Conservation (phyloP, 495 filamentous ascomycete genomes). For the Talaromyces nanjingensis region DNA sequence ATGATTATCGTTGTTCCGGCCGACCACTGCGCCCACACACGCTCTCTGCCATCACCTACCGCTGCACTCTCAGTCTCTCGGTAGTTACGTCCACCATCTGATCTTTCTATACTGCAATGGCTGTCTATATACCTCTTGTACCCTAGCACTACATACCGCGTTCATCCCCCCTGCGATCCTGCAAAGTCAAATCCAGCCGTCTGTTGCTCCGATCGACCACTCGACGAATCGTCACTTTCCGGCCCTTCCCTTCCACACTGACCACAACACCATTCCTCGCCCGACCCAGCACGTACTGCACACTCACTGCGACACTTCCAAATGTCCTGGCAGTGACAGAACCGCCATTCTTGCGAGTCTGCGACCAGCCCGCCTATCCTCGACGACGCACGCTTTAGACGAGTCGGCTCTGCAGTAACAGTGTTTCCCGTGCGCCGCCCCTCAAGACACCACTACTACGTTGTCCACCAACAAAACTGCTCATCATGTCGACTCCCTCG, state of each 20-base stretch:
- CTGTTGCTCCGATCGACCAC: constrained; percentile 11
- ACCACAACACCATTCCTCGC: neutral
- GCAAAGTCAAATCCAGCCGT: constrained; percentile 5
- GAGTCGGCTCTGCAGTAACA: neutral
- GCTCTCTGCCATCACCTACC: constrained; percentile 1
- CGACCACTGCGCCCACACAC: neutral
- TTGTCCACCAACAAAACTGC: constrained; percentile 11
- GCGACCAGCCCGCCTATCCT: neutral
- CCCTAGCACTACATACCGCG: constrained; percentile 8
- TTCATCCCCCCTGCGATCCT: constrained; percentile 10
- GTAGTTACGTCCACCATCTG: constrained; percentile 1
- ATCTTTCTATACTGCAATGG: constrained; percentile 6
- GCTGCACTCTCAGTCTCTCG: neutral
- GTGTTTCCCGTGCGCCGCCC: neutral
- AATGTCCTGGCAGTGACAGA: neutral
- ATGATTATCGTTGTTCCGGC: constrained; percentile 10
- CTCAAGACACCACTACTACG: constrained; percentile 14
- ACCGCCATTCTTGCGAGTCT: neutral
- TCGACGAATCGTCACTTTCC: constrained; percentile 13
- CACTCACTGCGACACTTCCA: neutral
- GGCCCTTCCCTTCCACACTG: constrained; percentile 1
- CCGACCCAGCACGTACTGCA: neutral
- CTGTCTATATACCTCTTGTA: constrained; percentile 12
- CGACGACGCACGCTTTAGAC: neutral
- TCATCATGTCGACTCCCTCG: constrained; percentile 74